Base-by-base conservation (phyloP, 495 filamentous ascomycete species). In the Neurospora sp. region DNA sequence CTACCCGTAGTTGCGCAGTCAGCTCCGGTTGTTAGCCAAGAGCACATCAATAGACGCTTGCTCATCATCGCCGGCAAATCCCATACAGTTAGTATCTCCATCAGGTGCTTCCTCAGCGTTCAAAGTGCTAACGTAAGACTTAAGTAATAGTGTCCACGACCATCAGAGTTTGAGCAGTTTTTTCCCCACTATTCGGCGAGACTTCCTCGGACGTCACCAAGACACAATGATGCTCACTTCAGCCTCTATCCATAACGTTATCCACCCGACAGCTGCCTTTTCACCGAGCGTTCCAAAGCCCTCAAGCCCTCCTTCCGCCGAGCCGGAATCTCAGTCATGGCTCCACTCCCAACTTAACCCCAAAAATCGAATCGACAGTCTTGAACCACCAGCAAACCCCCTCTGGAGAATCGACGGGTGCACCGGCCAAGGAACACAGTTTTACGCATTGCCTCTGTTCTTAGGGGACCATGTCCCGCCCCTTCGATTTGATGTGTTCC, bases 311-410 rank as follows among this genome's bases (percentile, higher is more conserved):
- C 48, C 12, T 18, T 65, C 18, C 35, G 39, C 61, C 22, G 48
- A 69, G 12, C 38, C 53, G 18, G 69, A 53, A 37, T 18, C 39
- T 69, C 14, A 48, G 18, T 44, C 77, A 9, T 86, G 84, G 84
- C 69, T 70, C 27, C 70, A 72, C 7, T 85, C 84, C 14, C 80
- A 83, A 65, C 75, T 86, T 39, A 86, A 86, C 71, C 85, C 85
- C 4, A 85, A 86, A 73, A 86, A 86, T 68, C 82, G 85, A 46
- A 83, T 86, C 74, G 83, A 86, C 70, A 85, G 85, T 35, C 83
- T 86, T 44, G 84, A 83, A 3, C 74, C 76, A 22, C 83, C 78
- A 16, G 70, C 70, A 27, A 73, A 78, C 11, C 82, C 84, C 9
- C 75, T 85, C 27, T 86, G 84, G 83, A 78, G 82, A 31, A 79